These are phyloP conservation scores for Exsudoporus floridanus DNA, from an alignment of 1,284 basidiomycete species.

Conservation along the genomic window DNA sequence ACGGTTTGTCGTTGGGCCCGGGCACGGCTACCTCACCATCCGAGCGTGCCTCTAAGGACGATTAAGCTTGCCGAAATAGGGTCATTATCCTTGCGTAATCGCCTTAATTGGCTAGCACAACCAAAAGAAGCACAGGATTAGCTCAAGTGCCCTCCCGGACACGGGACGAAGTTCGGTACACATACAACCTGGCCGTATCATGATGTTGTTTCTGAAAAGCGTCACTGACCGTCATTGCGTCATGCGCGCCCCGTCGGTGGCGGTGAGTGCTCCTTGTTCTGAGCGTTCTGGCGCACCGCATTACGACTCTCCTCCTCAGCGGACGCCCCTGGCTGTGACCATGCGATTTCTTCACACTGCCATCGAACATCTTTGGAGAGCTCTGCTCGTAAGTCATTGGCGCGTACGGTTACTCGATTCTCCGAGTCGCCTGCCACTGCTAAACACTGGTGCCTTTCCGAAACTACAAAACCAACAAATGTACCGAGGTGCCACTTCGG, in stretches of 20 bases:
- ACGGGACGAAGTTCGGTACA: conserved; percentile 21
- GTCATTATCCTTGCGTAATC: neutral
- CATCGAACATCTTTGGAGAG: conserved; percentile 22
- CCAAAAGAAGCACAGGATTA: conserved; percentile 28
- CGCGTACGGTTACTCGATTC: conserved; percentile 32
- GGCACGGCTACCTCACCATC: conserved; percentile 24
- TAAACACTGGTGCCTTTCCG: conserved; percentile 20
- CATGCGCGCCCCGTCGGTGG: conserved; percentile 31
- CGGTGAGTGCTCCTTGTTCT: conserved; percentile 30
- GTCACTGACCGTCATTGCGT: conserved; percentile 20
- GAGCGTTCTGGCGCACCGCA: conserved; percentile 24
- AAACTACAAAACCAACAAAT: conserved; percentile 38
- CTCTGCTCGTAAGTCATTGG: conserved; percentile 20
- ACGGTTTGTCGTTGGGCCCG: conserved; percentile 9
- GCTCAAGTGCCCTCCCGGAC: conserved; percentile 15
- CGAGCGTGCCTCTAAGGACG: conserved; percentile 10
- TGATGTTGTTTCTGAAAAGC: conserved; percentile 10
- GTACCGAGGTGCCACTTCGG: conserved; percentile 15
- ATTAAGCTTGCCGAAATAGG: conserved; percentile 4
- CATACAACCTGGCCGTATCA: conserved; percentile 8
- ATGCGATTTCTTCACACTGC: conserved; percentile 34
- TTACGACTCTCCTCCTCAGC: conserved; percentile 30
- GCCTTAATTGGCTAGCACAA: conserved; percentile 6
- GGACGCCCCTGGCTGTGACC: conserved; percentile 36
- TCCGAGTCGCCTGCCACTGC: conserved; percentile 31